Conservation (phyloP, 495 filamentous ascomycete species). For the Bryoglossum gracile region DNA sequence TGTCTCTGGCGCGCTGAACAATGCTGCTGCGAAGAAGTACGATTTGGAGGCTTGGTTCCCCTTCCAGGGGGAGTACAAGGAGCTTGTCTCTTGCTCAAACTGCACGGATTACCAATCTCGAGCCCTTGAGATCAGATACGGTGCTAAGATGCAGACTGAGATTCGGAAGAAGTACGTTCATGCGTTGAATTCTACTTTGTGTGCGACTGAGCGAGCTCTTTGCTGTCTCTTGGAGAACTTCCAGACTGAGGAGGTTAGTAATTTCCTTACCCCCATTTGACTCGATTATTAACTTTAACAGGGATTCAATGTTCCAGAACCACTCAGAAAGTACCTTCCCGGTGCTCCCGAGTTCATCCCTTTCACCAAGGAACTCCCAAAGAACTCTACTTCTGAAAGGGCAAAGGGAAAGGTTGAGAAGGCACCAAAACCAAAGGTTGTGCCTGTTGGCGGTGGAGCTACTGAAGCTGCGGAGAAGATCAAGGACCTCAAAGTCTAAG, state of each 20-base stretch:
- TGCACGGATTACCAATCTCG: constrained; percentile 93
- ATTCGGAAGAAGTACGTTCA: constrained; percentile 89
- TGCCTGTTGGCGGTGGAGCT: constrained; percentile 3
- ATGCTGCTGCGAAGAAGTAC: constrained; percentile 89
- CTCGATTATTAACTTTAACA: constrained; percentile 27
- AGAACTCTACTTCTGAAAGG: constrained; percentile 58
- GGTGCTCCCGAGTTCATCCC: constrained; percentile 81
- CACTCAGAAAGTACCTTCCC: constrained; percentile 85
- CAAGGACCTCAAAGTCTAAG: constrained; percentile 23
- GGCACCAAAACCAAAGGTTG: constrained; percentile 30
- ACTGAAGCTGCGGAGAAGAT: constrained; percentile 18
- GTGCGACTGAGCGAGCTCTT: constrained; percentile 86
- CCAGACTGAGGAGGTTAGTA: constrained; percentile 73
- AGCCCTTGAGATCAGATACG: constrained; percentile 79
- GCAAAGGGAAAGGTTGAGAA: constrained; percentile 44
- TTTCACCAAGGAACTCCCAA: constrained; percentile 76
- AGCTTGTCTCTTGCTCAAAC: constrained; percentile 91
- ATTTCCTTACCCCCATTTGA: constrained; percentile 2
- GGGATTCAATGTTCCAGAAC: constrained; percentile 81
- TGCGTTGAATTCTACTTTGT: constrained; percentile 84
- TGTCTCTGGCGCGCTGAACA: constrained; percentile 90
- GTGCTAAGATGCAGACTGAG: constrained; percentile 70
- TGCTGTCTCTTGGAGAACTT: constrained; percentile 97
- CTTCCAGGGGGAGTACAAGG: constrained; percentile 94
- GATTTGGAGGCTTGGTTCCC: constrained; percentile 98